Conservation (phyloP, 2,329 filamentous ascomycete species). For the Teratosphaeria destructans region DNA sequence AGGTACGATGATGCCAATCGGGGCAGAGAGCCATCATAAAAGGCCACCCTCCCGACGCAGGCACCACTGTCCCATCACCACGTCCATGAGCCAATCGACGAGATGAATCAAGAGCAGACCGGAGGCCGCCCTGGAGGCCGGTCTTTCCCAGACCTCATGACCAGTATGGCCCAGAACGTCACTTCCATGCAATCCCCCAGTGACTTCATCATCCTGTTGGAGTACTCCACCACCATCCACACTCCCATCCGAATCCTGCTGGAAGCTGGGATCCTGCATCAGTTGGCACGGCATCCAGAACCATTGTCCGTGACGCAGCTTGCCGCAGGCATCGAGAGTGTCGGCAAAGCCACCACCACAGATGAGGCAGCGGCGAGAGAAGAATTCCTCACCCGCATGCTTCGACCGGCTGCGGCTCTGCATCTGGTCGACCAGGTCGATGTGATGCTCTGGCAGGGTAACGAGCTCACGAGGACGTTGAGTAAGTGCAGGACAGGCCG, state of each 20-base stretch:
- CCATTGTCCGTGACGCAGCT: background rate
- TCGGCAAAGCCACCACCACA: background rate
- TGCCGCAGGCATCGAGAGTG: background rate
- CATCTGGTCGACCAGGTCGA: slow-evolving; percentile 2
- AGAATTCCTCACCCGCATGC: slow-evolving; percentile 7
- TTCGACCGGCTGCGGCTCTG: slow-evolving; percentile 2
- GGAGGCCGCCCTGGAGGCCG: background rate
- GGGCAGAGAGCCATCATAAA: too few relatives aligned
- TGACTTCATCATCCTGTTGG: background rate
- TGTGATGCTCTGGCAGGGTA: slow-evolving; percentile 2
- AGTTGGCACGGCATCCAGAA: background rate
- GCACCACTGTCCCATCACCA: too few relatives aligned
- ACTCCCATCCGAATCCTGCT: background rate
- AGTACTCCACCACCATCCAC: background rate
- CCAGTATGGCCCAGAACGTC: background rate
- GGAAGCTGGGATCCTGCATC: background rate
- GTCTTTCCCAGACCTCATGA: background rate
- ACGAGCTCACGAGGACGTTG: slow-evolving; percentile 5
- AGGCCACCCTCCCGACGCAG: too few relatives aligned
- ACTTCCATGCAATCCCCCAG: background rate
- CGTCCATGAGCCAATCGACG: background rate
- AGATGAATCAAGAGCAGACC: background rate
- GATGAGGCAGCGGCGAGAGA: background rate
- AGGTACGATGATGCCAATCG: too few relatives aligned
- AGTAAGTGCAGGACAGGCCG: background rate